Evolutionary conservation across 2,329 filamentous ascomycete species (phyloP).

Genomic region (Xylaria sp.): DNA sequence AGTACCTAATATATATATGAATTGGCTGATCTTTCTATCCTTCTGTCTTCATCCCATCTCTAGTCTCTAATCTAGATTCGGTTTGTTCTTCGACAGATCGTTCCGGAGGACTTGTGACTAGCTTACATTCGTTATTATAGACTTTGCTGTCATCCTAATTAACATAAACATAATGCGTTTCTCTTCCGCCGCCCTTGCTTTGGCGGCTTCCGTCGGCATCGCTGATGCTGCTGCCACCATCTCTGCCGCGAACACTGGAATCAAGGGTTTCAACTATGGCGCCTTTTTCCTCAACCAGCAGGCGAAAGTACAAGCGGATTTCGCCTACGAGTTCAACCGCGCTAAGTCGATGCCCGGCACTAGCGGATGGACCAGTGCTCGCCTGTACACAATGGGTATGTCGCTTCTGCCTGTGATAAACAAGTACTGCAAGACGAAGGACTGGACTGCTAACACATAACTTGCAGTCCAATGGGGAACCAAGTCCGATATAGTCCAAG

Average conservation of each 20-base stretch:
- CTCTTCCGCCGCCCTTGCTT: conserved; percentile 42
- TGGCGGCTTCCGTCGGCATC: conserved; percentile 44
- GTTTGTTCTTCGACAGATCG: conserved; percentile 10
- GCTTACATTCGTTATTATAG: conserved; percentile 16
- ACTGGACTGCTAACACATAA: conserved; percentile 27
- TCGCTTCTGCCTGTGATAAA: background rate
- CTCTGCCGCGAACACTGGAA: conserved; percentile 36
- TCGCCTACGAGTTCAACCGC: conserved; percentile 50
- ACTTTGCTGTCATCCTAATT: conserved; percentile 18
- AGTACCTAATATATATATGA: conserved; percentile 17
- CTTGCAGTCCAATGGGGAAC: conserved; percentile 50
- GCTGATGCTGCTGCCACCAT: conserved; percentile 30
- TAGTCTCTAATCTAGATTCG: conserved; percentile 7
- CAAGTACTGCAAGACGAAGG: background rate
- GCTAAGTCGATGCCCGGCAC: conserved; percentile 48
- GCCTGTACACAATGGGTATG: conserved; percentile 51
- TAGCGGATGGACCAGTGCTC: conserved; percentile 49
- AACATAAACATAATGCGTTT: conserved; percentile 46
- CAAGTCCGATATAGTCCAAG: conserved; percentile 69
- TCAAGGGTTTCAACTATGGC: conserved; percentile 51
- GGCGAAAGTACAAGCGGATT: conserved; percentile 48
- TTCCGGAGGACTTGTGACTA: background rate
- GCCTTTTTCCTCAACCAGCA: conserved; percentile 51
- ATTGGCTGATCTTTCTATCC: conserved; percentile 22
- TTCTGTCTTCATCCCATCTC: conserved; percentile 12